A percentile compares a stretch with the other conserved stretches of the same genome.
Conservation (phyloP, 352 stramenopile genomes). For the Hyaloperonospora arabidopsidis region DNA sequence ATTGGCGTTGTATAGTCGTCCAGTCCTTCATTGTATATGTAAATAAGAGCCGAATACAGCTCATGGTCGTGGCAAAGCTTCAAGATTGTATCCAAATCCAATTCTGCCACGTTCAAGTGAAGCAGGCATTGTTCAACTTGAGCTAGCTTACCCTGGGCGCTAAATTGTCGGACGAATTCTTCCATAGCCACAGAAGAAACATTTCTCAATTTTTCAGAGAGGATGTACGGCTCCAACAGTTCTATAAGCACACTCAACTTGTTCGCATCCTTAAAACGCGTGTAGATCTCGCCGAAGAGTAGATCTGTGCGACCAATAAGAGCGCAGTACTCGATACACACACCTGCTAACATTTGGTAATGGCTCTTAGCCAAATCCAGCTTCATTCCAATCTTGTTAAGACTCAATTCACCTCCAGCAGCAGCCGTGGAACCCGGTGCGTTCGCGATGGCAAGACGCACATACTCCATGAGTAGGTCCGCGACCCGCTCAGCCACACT, state of each 20-base stretch:
- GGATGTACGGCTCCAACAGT: slow-evolving; percentile 90
- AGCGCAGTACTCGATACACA: slow-evolving; percentile 94
- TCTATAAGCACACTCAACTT: slow-evolving; percentile 89
- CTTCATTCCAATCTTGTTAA: slow-evolving; percentile 63
- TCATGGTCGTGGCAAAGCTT: slow-evolving; percentile 87
- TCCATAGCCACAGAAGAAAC: slow-evolving; percentile 89
- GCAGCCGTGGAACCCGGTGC: slow-evolving; percentile 39
- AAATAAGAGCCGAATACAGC: slow-evolving; percentile 91
- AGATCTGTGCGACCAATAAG: slow-evolving; percentile 81
- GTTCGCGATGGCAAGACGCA: slow-evolving; percentile 81
- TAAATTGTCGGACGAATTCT: slow-evolving; percentile 90
- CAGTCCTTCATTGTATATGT: slow-evolving; percentile 91
- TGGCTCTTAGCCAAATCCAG: slow-evolving; percentile 89
- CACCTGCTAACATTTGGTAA: slow-evolving; percentile 93
- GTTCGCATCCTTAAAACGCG: slow-evolving; percentile 69
- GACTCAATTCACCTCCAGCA: slow-evolving; percentile 29
- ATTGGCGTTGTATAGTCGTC: slow-evolving; percentile 90
- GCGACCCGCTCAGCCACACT: slow-evolving; percentile 83
- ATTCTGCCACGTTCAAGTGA: slow-evolving; percentile 89
- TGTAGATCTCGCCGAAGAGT: slow-evolving; percentile 85
- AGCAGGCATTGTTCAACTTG: slow-evolving; percentile 91
- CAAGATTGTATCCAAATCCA: slow-evolving; percentile 93
- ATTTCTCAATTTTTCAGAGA: slow-evolving; percentile 88
- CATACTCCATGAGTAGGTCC: slow-evolving; percentile 86
- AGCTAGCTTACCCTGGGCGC: slow-evolving; percentile 73